Base-by-base conservation (phyloP, 768 basidiomycete genomes). In the Suillus clintonianus region DNA sequence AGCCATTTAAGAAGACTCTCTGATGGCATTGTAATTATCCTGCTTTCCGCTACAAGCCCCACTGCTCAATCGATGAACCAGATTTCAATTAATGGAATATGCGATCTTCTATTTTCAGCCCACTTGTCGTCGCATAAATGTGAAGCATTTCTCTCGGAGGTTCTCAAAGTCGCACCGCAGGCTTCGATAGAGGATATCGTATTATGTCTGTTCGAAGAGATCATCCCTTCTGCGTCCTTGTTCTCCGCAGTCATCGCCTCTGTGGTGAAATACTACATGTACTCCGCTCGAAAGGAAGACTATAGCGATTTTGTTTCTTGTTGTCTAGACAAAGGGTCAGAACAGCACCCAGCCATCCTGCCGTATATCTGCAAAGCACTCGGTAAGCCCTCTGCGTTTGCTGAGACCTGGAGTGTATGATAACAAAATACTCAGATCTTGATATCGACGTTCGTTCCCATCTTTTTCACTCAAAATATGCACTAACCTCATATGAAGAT, bases 241-340 rank as follows among this genome's bases (percentile, higher is more conserved):
- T 89, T 85, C 76, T 86, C 86, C 1, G 80, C 86, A 58, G 80
- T 82, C 13, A 72, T 90, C 47, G 78, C 83, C 4, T 81, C 83
- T 60, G 80, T 88, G 27, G 78, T 91, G 56, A 78, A 89, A 68
- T 89, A 85, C 74, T 91, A 86, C 67, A 75, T 90, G 15, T 76
- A 80, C 11, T 77, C 80, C 1, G 72, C 70, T 47, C 74, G 74
- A 65, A 55, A 71, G 61, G 55, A 71, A 19, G 79, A 77, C 6
- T 47, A 68, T 15, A 34, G 74, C 27, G 77, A 82, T 39, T 78
- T 89, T 36, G 74, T 81, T 1, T 67, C 64, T 19, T 67, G 85
- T 34, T 73, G 75, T 36, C 62, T 66, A 32, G 68, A 71, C n/a
- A 59, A 65, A 19, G 70, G 70, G 7, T 64, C 69, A 5, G 70